These are phyloP conservation scores for Acarospora socialis DNA, from an alignment of 2,329 filamentous ascomycete species.

Conservation along the genomic window DNA sequence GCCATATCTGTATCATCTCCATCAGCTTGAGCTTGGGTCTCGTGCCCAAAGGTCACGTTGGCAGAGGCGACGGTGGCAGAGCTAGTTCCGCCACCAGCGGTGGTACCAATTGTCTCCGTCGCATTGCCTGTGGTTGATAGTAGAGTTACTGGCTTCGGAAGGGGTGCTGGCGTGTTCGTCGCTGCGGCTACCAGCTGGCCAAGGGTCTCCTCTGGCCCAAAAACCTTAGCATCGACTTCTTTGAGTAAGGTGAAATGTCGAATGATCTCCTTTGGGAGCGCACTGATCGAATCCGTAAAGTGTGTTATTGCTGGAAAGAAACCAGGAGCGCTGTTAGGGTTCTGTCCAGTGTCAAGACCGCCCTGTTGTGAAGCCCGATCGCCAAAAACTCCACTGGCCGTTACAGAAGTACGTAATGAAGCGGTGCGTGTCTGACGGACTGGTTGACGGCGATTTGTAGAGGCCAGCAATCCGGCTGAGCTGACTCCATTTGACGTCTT, in stretches of 20 bases:
- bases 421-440: slow-evolving; percentile 34
- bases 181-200: slow-evolving; percentile 59
- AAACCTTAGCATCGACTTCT: slow-evolving; percentile 95
- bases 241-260: slow-evolving; percentile 91
- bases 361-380: neutral
- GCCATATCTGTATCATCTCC: slow-evolving; percentile 39
- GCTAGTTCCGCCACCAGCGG: neutral
- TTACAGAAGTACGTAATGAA: slow-evolving; percentile 34
- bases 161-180: slow-evolving; percentile 30
- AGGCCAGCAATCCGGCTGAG: neutral
- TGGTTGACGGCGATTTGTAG: slow-evolving; percentile 13
- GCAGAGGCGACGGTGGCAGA: too few relatives aligned
- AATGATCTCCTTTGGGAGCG: slow-evolving; percentile 86
- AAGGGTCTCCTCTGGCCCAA: slow-evolving; percentile 70
- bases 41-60: too few relatives aligned
- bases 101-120: too few relatives aligned
- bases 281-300: slow-evolving; percentile 84
- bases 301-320: slow-evolving; percentile 55
- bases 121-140: slow-evolving; percentile 7
- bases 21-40: slow-evolving; percentile 23
- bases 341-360: slow-evolving; percentile 14
- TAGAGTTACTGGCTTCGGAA: slow-evolving; percentile 10
- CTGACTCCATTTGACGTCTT: neutral
- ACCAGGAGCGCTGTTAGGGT: slow-evolving; percentile 25
- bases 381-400: slow-evolving; percentile 26